A percentile compares a stretch with the other conserved stretches of the same genome.
Conservation (phyloP, 768 basidiomycete genomes). For the Tylopilus vinaceipallidus region DNA sequence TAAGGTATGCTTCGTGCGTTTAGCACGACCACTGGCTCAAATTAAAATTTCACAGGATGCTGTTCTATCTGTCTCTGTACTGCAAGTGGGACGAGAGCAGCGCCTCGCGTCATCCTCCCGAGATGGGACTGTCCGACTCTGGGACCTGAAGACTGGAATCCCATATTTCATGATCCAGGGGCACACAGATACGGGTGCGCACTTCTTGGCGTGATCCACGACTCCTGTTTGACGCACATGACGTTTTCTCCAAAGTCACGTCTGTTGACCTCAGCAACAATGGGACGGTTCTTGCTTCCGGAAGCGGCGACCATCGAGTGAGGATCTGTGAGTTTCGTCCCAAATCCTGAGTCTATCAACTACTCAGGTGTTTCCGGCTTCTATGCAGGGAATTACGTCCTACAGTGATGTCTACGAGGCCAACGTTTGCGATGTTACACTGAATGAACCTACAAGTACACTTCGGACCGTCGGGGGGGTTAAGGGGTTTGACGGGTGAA, state of each 20-base stretch:
- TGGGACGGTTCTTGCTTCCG: constrained; percentile 34
- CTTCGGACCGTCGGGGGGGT: constrained; percentile 11
- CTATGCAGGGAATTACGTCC: constrained; percentile 25
- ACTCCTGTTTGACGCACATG: constrained; percentile 10
- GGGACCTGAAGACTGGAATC: constrained; percentile 33
- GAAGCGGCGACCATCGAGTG: constrained; percentile 37
- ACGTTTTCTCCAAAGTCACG: constrained; percentile 26
- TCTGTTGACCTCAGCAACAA: constrained; percentile 37
- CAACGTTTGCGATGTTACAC: not conserved
- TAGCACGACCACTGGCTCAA: not conserved
- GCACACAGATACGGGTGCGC: constrained; percentile 34
- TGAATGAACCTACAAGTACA: not conserved
- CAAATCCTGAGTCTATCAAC: constrained; percentile 11
- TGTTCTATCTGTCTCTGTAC: constrained; percentile 28
- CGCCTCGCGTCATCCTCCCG: constrained; percentile 38
- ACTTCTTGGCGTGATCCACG: constrained; percentile 21
- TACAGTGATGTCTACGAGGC: constrained; percentile 21
- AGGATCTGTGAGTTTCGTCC: constrained; percentile 34
- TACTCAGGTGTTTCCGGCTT: constrained; percentile 11
- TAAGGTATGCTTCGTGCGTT: constrained; percentile 13
- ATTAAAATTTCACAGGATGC: constrained; percentile 24
- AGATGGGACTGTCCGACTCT: constrained; percentile 36
- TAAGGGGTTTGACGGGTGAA: constrained; percentile 2
- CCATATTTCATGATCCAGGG: constrained; percentile 37
- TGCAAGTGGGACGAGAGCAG: constrained; percentile 34